Percentiles rank a stretch among this genome's conserved stretches.
Evolutionary conservation across 2,329 filamentous ascomycete species (phyloP).

Genomic region (Didymellaceae sp.): DNA sequence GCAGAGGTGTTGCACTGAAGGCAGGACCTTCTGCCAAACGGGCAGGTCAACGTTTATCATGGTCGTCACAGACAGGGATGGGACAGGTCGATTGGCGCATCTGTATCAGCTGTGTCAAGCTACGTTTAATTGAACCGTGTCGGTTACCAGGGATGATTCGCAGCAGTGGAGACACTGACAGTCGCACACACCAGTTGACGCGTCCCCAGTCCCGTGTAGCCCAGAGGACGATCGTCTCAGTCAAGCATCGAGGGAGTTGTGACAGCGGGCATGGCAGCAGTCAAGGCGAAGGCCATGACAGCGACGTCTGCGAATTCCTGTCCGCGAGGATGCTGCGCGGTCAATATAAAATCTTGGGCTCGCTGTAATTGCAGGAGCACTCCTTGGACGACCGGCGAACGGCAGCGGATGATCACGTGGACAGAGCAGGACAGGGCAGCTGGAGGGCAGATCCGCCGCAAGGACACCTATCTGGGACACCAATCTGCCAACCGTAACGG

Average conservation of each 20-base stretch:
- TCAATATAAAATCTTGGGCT: no score
- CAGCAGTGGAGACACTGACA: slow-evolving; percentile 16
- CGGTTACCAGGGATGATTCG: background rate
- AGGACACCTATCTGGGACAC: no score
- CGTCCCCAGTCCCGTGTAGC: slow-evolving; percentile 7
- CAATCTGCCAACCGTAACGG: no score
- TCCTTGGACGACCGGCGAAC: no score
- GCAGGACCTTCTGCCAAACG: slow-evolving; percentile 5
- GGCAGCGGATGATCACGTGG: no score
- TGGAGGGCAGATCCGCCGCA: no score
- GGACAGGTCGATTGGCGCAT: slow-evolving; percentile 23
- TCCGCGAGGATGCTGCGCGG: background rate
- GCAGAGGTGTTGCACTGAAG: background rate
- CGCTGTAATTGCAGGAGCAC: no score
- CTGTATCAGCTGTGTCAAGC: slow-evolving; percentile 31
- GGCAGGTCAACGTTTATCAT: slow-evolving; percentile 23
- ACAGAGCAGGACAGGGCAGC: no score
- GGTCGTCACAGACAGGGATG: slow-evolving; percentile 12
- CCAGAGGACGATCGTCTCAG: background rate
- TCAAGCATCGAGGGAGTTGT: slow-evolving; percentile 6
- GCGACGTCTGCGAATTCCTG: no score
- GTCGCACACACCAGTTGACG: slow-evolving; percentile 3
- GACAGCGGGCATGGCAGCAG: background rate
- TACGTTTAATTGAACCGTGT: slow-evolving; percentile 17
- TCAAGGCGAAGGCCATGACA: slow-evolving; percentile 1